These are phyloP conservation scores for Hydrangea macrophylla DNA, from an alignment of 148 eudicot genomes.

Conservation along the genomic window DNA sequence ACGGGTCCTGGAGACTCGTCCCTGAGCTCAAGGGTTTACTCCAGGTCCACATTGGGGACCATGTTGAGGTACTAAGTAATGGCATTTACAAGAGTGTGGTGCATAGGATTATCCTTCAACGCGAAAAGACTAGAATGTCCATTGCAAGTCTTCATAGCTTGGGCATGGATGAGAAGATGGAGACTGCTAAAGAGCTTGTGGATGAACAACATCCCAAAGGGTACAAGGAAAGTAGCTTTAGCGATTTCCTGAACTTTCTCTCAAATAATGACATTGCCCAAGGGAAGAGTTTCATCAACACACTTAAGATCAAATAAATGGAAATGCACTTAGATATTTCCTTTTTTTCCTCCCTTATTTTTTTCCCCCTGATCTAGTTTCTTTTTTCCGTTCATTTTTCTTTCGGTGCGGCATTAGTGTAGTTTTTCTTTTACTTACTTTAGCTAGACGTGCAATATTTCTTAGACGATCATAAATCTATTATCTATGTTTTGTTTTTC, in stretches of 20 bases:
- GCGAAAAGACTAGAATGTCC: slow-evolving; percentile 43
- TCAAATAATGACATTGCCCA: slow-evolving; percentile 37
- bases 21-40: slow-evolving; percentile 40
- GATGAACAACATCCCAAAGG: slow-evolving; percentile 35
- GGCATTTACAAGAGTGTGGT: slow-evolving; percentile 57
- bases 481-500: no score
- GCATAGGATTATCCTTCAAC: slow-evolving; percentile 44
- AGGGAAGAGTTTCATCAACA: slow-evolving; percentile 42
- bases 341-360: neutral
- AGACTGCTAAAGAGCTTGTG: slow-evolving; percentile 41
- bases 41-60: slow-evolving; percentile 54
- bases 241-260: slow-evolving; percentile 54
- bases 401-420: no score
- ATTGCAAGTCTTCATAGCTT: slow-evolving; percentile 63
- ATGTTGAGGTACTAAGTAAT: slow-evolving; percentile 61
- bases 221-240: slow-evolving; percentile 47
- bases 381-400: no score
- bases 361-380: no score
- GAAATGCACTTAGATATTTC: neutral
- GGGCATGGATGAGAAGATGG: slow-evolving; percentile 55
- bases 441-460: no score
- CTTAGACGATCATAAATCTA: no score
- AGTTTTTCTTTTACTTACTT: no score
- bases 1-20: slow-evolving; percentile 36
- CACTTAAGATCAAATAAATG: slow-evolving; percentile 29